Percentiles rank a stretch among this genome's conserved stretches.
Evolutionary conservation across 2,329 filamentous ascomycete species (phyloP).

Genomic region (Pseudogymnoascus sp.): DNA sequence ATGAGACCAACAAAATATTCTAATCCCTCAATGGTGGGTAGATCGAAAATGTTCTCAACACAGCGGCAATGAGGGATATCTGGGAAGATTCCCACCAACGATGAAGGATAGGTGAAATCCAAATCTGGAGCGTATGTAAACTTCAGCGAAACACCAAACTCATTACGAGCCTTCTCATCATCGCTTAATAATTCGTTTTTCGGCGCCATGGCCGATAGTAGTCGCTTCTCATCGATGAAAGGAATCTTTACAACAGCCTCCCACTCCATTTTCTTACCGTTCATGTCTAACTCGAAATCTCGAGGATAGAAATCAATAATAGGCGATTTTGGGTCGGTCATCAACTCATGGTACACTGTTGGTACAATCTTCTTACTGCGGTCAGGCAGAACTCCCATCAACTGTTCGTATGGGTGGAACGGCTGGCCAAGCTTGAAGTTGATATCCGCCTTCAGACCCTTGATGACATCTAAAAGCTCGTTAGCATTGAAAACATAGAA

Average conservation of each 20-base stretch:
- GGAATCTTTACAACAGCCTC: slow-evolving; percentile 98
- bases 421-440: slow-evolving; percentile 92
- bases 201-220: slow-evolving; percentile 78
- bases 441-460: slow-evolving; percentile 77
- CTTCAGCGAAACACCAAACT: slow-evolving; percentile 85
- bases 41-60: slow-evolving; percentile 90
- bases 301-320: slow-evolving; percentile 98
- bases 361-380: slow-evolving; percentile 97
- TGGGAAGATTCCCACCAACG: slow-evolving; percentile 81
- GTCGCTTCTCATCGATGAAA: slow-evolving; percentile 87
- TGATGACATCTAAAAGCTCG: slow-evolving; percentile 64
- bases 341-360: slow-evolving; percentile 75
- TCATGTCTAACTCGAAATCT: slow-evolving; percentile 98
- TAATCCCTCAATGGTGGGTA: slow-evolving; percentile 84
- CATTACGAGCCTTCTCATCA: slow-evolving; percentile 75
- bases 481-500: slow-evolving; percentile 18
- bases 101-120: slow-evolving; percentile 80
- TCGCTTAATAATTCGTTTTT: slow-evolving; percentile 70
- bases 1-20: slow-evolving; percentile 79
- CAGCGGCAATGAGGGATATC: slow-evolving; percentile 82
- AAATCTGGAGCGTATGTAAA: slow-evolving; percentile 76
- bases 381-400: slow-evolving; percentile 97
- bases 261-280: slow-evolving; percentile 99
- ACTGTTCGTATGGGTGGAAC: slow-evolving; percentile 88
- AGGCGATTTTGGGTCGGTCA: slow-evolving; percentile 83